Percentiles rank a stretch among this genome's conserved stretches.
Evolutionary conservation across 2,329 filamentous ascomycete genomes (phyloP).

Genomic region (Calonectria fujianensis): DNA sequence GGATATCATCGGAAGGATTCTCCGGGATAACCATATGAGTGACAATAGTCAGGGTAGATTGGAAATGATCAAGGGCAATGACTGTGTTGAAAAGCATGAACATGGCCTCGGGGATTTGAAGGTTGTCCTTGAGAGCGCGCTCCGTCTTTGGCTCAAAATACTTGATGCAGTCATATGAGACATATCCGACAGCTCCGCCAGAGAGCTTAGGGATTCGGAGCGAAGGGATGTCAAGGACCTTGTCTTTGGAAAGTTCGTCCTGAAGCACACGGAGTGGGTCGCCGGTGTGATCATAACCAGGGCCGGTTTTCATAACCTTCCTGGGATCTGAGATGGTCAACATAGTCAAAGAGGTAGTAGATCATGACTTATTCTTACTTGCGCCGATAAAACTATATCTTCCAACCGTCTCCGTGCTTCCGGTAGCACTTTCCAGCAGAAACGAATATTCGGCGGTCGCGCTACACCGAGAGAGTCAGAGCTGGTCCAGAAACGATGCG

Average conservation of each 20-base stretch:
- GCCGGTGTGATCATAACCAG: conserved; percentile 87
- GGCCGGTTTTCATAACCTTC: conserved; percentile 91
- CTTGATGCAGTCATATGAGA: conserved; percentile 96
- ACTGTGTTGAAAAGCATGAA: conserved; percentile 99
- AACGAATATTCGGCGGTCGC: conserved; percentile 85
- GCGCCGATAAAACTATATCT: conserved; percentile 97
- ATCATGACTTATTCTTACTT: conserved; percentile 46
- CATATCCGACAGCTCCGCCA: conserved; percentile 95
- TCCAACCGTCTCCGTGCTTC: conserved; percentile 88
- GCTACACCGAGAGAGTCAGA: conserved; percentile 50
- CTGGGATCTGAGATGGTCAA: conserved; percentile 68
- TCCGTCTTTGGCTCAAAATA: conserved; percentile 99
- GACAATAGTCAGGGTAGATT: conserved; percentile 92
- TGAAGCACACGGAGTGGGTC: conserved; percentile 92
- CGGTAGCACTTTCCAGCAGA: conserved; percentile 93
- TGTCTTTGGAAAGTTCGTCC: conserved; percentile 84
- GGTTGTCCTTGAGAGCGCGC: conserved; percentile 89
- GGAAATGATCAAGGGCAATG: conserved; percentile 96
- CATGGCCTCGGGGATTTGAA: conserved; percentile 92
- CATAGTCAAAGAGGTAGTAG: neutral
- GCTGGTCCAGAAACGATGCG: neutral
- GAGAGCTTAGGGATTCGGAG: conserved; percentile 89
- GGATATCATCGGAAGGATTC: conserved; percentile 65
- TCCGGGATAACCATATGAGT: conserved; percentile 87
- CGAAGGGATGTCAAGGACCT: conserved; percentile 88